Conservation (phyloP, 2,329 filamentous ascomycete species). For the Penicillium thymicola region DNA sequence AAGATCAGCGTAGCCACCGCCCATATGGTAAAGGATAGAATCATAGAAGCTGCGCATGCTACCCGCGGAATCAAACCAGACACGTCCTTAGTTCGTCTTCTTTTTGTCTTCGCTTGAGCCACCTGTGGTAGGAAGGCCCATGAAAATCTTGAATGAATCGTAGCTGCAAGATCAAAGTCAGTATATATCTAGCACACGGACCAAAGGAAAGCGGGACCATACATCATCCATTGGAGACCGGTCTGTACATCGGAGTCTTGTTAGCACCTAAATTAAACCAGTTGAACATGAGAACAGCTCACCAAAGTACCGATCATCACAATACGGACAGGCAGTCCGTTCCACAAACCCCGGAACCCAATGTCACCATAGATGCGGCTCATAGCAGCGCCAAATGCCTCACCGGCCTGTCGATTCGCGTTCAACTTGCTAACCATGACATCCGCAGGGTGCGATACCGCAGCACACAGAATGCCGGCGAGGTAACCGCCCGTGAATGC, state of each 20-base stretch:
- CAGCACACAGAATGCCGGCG: constrained; percentile 82
- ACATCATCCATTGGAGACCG: constrained; percentile 91
- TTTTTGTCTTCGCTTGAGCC: constrained; percentile 55
- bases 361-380: constrained; percentile 81
- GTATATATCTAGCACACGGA: constrained; percentile 7
- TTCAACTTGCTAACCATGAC: constrained; percentile 95
- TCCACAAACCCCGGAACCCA: constrained; percentile 86
- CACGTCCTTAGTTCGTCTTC: constrained; percentile 11
- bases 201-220: constrained; percentile 46
- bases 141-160: constrained; percentile 86
- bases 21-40: neutral
- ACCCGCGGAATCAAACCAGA: neutral
- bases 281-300: constrained; percentile 16
- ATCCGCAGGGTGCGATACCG: constrained; percentile 75
- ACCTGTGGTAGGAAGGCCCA: constrained; percentile 81
- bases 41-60: neutral
- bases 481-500: constrained; percentile 81
- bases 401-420: constrained; percentile 69
- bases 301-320: constrained; percentile 78
- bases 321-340: constrained; percentile 79
- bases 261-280: constrained; percentile 15
- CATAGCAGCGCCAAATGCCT: constrained; percentile 73
- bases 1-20: neutral
- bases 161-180: constrained; percentile 35
- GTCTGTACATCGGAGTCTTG: constrained; percentile 44